phyloP scores from a whole-genome alignment of 108 stramenopile genomes.

The Discostella stelligeroides region DNA sequence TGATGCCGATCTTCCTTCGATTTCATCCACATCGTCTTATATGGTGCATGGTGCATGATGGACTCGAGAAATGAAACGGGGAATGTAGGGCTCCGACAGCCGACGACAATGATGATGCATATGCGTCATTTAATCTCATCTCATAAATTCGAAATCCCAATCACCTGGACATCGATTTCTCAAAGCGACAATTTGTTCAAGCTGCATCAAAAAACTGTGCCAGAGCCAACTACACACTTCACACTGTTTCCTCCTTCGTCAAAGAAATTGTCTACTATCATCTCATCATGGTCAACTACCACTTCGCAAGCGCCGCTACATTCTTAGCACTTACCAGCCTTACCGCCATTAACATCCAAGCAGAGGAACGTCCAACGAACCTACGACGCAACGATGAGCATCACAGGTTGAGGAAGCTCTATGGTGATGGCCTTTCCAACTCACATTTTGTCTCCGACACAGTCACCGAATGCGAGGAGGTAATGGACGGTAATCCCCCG shows the following conservation, averaged over 20 bases:
- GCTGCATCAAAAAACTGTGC: no score
- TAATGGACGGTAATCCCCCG: background rate
- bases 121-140: no score
- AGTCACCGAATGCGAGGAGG: background rate
- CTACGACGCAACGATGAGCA: background rate
- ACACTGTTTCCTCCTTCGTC: background rate
- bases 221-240: background rate
- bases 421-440: background rate
- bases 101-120: no score
- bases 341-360: background rate
- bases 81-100: no score
- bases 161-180: no score
- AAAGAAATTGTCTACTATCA: no score
- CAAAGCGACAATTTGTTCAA: no score
- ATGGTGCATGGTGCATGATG: no score
- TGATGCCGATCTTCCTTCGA: no score
- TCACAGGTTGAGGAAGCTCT: conserved; percentile 5
- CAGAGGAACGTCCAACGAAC: background rate
- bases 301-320: background rate
- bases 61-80: no score
- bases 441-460: background rate
- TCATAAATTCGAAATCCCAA: no score
- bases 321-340: background rate
- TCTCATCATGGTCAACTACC: background rate
- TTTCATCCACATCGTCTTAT: no score